Base-by-base conservation (phyloP, 2,329 filamentous ascomycete species). In the Anthostomella pinea region DNA sequence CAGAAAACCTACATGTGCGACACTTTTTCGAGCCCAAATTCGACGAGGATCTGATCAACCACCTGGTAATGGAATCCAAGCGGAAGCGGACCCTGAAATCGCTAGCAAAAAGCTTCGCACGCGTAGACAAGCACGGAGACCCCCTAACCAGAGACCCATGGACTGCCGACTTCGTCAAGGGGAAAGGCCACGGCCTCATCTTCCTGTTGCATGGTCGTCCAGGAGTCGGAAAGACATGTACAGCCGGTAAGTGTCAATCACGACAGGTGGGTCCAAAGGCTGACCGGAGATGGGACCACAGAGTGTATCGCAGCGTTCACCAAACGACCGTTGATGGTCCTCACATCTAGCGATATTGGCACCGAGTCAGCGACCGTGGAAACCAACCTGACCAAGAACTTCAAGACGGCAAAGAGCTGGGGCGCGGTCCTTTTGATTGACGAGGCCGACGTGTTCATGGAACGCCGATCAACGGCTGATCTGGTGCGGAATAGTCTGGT, bases 391-490 rank as follows among this genome's bases (percentile, higher is more conserved):
- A 41, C 26, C 1, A 33, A 33, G 17, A 20, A 43, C 3, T 53
- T 58, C 33, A 46, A 47, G 28, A 14, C 21, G 2, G 54, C 52
- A 1, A 45, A 41, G 7, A 43, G 32, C 13, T 60, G 53, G 54
- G 49, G 45, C 10, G 56, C 56, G 2, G 35, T 57, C 10, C 34
- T 65, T 0, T 45, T 64, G 0, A 44, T 65, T 1, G 60, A 66
- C 21, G 60, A 65, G 42, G 60, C 58, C 5, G 61, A 65, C 41
- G 50, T 65, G 2, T 65, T 58, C 38, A 48, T 66, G 8, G 59
- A 65, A 39, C 49, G 53, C 2, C 52, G 64, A 3, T 36, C 45
- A 5, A 44, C 44, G 3, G 32, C 43, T 1, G 57, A 65, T 25
- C 33, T 51, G 1, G 16, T 10, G 8, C 45, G 45, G 5, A 50